A percentile compares a stretch with the other conserved stretches of the same genome.
Evolutionary conservation across 2,329 filamentous ascomycete species (phyloP).

Genomic region (Triangularia verruculosa): DNA sequence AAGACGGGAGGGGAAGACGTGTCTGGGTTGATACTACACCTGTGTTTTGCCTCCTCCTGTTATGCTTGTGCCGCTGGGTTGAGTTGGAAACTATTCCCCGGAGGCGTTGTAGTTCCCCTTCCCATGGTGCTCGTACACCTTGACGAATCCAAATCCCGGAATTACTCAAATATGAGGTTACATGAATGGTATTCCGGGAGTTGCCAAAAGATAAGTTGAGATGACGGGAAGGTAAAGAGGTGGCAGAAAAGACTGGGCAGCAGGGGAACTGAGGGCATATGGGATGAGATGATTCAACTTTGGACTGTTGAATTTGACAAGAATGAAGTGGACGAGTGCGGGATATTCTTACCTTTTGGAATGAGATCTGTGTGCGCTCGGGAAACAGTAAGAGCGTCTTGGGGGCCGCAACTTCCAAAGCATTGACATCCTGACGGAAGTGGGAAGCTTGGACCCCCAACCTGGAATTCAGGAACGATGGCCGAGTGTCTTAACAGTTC

Average conservation of each 20-base stretch:
- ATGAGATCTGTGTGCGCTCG: neutral
- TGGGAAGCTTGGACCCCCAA: neutral
- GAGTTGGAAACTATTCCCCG: neutral
- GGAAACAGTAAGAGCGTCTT: neutral
- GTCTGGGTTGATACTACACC: neutral
- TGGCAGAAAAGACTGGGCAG: neutral
- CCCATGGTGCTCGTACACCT: neutral
- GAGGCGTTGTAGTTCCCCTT: neutral
- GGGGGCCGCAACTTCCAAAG: neutral
- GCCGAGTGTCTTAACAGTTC: neutral
- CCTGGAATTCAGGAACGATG: neutral
- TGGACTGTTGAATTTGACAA: too few relatives aligned
- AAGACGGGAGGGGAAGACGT: neutral
- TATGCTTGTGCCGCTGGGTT: neutral
- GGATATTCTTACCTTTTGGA: too few relatives aligned
- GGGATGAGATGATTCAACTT: neutral
- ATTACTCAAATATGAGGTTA: neutral
- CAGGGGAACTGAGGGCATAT: neutral
- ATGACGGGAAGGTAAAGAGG: neutral
- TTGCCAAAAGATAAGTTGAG: neutral
- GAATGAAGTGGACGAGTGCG: too few relatives aligned
- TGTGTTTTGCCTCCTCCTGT: neutral
- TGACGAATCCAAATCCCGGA: neutral
- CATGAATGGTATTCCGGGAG: neutral
- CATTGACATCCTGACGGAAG: neutral